These are phyloP conservation scores for Pseudonitzschia delicatissima DNA, from an alignment of 108 stramenopile genomes.

Conservation along the genomic window DNA sequence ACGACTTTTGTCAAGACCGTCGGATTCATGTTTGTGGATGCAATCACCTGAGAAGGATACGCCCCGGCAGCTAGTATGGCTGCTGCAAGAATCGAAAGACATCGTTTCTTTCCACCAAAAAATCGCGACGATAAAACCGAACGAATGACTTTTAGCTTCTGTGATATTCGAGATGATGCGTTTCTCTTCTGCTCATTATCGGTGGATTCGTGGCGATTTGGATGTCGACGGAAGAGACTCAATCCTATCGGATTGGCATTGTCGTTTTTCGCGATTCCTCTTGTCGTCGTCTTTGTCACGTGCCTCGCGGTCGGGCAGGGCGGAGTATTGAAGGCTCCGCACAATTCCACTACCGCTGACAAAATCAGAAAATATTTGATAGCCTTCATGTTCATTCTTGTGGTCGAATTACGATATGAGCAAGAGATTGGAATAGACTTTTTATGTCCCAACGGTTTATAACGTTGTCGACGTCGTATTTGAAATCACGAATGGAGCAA, in stretches of 20 bases:
- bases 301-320: not conserved
- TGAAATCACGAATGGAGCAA: too few species aligned
- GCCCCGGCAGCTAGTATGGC: not conserved
- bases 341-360: not conserved
- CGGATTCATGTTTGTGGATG: not conserved
- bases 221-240: not conserved
- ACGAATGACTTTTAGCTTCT: not conserved
- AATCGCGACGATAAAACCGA: not conserved
- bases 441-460: too few species aligned
- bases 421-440: too few species aligned
- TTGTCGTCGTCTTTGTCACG: too few species aligned
- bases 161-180: not conserved
- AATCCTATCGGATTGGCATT: not conserved
- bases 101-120: slow-evolving; percentile 1
- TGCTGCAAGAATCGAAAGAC: slow-evolving; percentile 5
- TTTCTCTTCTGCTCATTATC: not conserved
- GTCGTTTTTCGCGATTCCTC: not conserved
- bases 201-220: not conserved
- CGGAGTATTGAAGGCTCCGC: not conserved
- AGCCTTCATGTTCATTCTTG: not conserved
- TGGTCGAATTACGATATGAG: too few species aligned
- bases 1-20: not conserved
- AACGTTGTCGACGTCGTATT: too few species aligned
- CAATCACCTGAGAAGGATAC: slow-evolving; percentile 2
- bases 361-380: not conserved